phyloP scores from a whole-genome alignment of 345 rosid species.

The Turnera subulata region DNA sequence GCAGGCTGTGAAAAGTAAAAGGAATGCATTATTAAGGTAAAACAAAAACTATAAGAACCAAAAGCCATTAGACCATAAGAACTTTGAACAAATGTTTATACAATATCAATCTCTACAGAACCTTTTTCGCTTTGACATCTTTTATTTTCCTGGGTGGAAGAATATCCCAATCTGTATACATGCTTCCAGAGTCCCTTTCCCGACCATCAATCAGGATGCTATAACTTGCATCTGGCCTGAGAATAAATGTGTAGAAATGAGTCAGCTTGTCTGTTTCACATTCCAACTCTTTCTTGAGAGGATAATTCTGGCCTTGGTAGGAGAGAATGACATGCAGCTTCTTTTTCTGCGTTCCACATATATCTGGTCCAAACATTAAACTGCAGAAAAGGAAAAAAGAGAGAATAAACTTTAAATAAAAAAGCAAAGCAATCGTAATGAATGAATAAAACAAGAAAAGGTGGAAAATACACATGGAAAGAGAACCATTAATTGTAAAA shows the following conservation, averaged over 20 bases:
- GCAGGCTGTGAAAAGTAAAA: slow-evolving; percentile 50
- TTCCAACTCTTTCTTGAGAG: slow-evolving; percentile 77
- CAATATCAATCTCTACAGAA: slow-evolving; percentile 2
- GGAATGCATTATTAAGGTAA: no score
- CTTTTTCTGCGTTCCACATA: slow-evolving; percentile 88
- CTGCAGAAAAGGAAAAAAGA: no score
- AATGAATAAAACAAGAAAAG: no score
- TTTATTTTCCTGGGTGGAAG: slow-evolving; percentile 86
- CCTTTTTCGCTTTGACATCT: slow-evolving; percentile 78
- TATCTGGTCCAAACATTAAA: slow-evolving; percentile 96
- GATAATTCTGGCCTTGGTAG: slow-evolving; percentile 95
- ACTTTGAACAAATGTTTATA: no score
- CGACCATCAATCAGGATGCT: slow-evolving; percentile 77
- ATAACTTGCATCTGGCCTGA: slow-evolving; percentile 87
- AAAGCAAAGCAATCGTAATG: no score
- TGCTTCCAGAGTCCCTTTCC: slow-evolving; percentile 86
- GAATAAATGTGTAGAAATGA: slow-evolving; percentile 92
- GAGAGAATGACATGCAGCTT: slow-evolving; percentile 84
- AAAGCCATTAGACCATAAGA: no score
- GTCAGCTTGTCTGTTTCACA: slow-evolving; percentile 91
- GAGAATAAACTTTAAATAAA: neutral
- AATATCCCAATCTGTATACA: slow-evolving; percentile 93
- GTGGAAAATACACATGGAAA: no score
- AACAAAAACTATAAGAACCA: no score
- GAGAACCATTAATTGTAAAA: no score